Conservation (phyloP, 2,329 filamentous ascomycete species). For the Fusarium praegraminearum region DNA sequence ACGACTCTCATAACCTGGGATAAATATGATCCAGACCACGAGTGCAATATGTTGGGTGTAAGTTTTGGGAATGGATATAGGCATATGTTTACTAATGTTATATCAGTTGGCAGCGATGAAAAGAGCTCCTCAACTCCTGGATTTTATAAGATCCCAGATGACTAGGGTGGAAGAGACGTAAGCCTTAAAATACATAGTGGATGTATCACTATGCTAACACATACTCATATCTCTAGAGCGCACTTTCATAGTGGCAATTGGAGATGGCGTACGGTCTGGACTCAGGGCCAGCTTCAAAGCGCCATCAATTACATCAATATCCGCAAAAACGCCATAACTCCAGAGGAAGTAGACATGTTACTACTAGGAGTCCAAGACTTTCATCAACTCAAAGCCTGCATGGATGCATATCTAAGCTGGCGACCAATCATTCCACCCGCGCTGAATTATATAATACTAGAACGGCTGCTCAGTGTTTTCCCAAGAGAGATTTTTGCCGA, state of each 20-base stretch:
- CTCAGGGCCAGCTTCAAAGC: background rate
- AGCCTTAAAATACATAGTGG: fast-evolving
- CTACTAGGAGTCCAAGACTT: fast-evolving
- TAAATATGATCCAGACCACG: background rate
- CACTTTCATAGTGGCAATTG: fast-evolving
- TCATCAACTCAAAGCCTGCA: background rate
- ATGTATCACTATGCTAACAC: fast-evolving
- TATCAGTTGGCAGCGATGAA: background rate
- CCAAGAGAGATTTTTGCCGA: fast-evolving
- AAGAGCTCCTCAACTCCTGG: background rate
- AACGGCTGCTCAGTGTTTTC: fast-evolving
- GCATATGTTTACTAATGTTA: fast-evolving
- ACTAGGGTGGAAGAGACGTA: background rate
- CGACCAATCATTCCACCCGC: fast-evolving
- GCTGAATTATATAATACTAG: fast-evolving
- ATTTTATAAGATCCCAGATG: background rate
- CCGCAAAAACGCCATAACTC: background rate
- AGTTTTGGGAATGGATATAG: fast-evolving
- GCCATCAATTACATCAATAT: background rate
- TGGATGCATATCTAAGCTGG: background rate
- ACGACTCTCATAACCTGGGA: background rate
- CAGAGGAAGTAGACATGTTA: fast-evolving
- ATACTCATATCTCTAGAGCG: fast-evolving
- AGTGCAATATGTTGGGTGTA: constrained; percentile 9
- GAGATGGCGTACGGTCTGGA: background rate